Evolutionary conservation across 2,329 filamentous ascomycete genomes (phyloP).

Genomic region (Talaromyces sp.): DNA sequence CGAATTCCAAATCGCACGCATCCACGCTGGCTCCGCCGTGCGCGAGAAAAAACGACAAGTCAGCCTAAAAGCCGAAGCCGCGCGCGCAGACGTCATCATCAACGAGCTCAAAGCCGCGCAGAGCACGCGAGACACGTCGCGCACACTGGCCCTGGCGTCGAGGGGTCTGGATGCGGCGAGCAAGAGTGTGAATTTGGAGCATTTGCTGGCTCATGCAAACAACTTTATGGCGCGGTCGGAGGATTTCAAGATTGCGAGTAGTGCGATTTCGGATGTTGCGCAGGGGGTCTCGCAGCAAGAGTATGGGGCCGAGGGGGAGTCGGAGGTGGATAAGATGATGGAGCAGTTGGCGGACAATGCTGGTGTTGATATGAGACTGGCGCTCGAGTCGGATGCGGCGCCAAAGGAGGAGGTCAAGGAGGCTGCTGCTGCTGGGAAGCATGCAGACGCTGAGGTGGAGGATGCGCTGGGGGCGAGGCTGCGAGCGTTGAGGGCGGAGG

Average conservation of each 20-base stretch:
- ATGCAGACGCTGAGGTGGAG: slow-evolving; percentile 33
- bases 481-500: slow-evolving; percentile 34
- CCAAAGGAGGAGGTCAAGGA: slow-evolving; percentile 38
- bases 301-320: slow-evolving; percentile 38
- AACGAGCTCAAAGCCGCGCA: slow-evolving; percentile 44
- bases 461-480: slow-evolving; percentile 37
- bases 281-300: slow-evolving; percentile 38
- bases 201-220: slow-evolving; percentile 36
- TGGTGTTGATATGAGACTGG: slow-evolving; percentile 36
- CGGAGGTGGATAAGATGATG: slow-evolving; percentile 39
- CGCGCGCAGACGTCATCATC: slow-evolving; percentile 44
- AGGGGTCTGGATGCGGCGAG: slow-evolving; percentile 40
- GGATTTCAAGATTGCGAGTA: slow-evolving; percentile 39
- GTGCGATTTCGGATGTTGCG: slow-evolving; percentile 36
- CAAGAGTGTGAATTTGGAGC: slow-evolving; percentile 42
- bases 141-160: slow-evolving; percentile 39
- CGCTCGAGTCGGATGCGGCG: slow-evolving; percentile 32
- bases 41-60: slow-evolving; percentile 43
- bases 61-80: slow-evolving; percentile 39
- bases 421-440: slow-evolving; percentile 18
- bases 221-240: slow-evolving; percentile 37
- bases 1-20: slow-evolving; percentile 45
- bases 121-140: slow-evolving; percentile 41
- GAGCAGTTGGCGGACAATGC: slow-evolving; percentile 40
- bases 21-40: slow-evolving; percentile 42